A percentile compares a stretch with the other conserved stretches of the same genome.
phyloP scores from a whole-genome alignment of 441 rosid genomes.

The Cnidoscolus chayamansa region DNA sequence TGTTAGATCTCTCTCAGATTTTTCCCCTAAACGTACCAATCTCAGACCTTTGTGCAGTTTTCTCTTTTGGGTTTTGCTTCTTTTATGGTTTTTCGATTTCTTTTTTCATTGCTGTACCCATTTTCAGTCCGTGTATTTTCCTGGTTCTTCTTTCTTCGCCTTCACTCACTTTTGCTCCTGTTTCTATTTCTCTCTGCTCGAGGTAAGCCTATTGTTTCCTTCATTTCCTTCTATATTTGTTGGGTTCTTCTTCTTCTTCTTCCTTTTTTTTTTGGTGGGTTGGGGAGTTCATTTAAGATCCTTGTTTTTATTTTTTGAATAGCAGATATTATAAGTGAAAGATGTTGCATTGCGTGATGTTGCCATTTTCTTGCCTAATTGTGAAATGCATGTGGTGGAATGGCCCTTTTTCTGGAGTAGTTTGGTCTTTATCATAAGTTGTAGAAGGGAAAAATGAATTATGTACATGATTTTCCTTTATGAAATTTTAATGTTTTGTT shows the following conservation, averaged over 20 bases:
- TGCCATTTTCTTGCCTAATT: background rate
- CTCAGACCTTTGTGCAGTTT: background rate
- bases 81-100: background rate
- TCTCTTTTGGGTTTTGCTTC: constrained; percentile 3
- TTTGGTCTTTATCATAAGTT: background rate
- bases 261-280: background rate
- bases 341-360: background rate
- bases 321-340: background rate
- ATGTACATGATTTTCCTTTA: background rate
- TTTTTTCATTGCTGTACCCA: background rate
- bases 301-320: background rate
- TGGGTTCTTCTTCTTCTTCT: background rate
- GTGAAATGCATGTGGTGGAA: background rate
- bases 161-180: background rate
- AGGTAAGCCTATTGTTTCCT: constrained; percentile 6
- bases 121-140: background rate
- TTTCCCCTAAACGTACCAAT: background rate
- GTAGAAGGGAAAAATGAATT: background rate
- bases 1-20: constrained; percentile 9
- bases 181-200: constrained; percentile 2
- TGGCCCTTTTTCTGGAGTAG: background rate
- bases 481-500: background rate
- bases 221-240: background rate
- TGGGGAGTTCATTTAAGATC: background rate
- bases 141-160: background rate